phyloP scores from a whole-genome alignment of 2,329 filamentous ascomycete species.

The Talaromyces sp. region DNA sequence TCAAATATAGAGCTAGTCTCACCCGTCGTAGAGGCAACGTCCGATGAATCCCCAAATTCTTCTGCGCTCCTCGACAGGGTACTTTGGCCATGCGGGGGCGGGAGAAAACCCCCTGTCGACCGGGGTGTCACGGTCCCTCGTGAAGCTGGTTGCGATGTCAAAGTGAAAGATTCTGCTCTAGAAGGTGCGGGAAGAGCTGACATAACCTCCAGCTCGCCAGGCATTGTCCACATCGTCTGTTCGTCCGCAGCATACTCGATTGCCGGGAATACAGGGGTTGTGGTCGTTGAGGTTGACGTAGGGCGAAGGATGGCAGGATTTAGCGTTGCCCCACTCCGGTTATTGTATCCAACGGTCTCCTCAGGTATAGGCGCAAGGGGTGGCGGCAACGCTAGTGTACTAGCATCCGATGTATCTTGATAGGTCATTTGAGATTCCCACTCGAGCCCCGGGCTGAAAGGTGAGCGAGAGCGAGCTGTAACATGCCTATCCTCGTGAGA shows the following conservation, averaged over 20 bases:
- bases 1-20: conserved; percentile 21
- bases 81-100: background rate
- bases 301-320: background rate
- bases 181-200: background rate
- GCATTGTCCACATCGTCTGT: background rate
- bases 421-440: background rate
- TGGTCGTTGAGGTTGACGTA: background rate
- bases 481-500: background rate
- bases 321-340: background rate
- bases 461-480: background rate
- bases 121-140: background rate
- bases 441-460: background rate
- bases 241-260: background rate
- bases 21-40: conserved; percentile 13
- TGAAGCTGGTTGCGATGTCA: background rate
- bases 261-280: background rate
- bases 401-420: background rate
- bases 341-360: conserved; percentile 1
- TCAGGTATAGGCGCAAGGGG: conserved; percentile 10
- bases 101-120: background rate
- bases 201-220: background rate
- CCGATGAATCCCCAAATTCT: conserved; percentile 13
- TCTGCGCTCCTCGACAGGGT: background rate
- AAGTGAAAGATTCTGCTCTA: background rate
- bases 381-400: background rate